A percentile compares a stretch with the other conserved stretches of the same genome.
phyloP scores from a whole-genome alignment of 2,329 filamentous ascomycete species.

The Sporothrix phasma region DNA sequence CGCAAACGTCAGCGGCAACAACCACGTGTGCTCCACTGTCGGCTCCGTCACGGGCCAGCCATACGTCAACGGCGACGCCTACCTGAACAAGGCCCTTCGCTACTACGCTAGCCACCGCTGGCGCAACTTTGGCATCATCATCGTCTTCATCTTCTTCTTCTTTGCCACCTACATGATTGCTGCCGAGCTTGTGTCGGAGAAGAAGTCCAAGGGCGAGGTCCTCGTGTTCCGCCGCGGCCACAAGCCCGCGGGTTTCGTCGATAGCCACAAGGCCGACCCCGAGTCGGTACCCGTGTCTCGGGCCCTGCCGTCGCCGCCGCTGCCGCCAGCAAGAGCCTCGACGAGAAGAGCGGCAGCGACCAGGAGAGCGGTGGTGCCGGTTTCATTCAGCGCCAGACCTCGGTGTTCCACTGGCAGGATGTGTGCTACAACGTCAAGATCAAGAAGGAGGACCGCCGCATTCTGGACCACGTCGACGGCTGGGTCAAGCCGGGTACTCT shows the following conservation, averaged over 20 bases:
- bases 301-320: slow-evolving; percentile 27
- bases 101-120: slow-evolving; percentile 54
- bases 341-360: slow-evolving; percentile 7
- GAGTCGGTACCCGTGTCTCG: slow-evolving; percentile 43
- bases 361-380: slow-evolving; percentile 31
- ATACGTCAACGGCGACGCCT: slow-evolving; percentile 48
- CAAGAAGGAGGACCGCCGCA: slow-evolving; percentile 63
- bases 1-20: slow-evolving; percentile 25
- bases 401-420: slow-evolving; percentile 81
- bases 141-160: slow-evolving; percentile 56
- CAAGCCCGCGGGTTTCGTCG: slow-evolving; percentile 46
- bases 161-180: slow-evolving; percentile 51
- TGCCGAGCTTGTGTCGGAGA: slow-evolving; percentile 54
- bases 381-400: slow-evolving; percentile 49
- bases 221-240: slow-evolving; percentile 65
- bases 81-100: slow-evolving; percentile 41
- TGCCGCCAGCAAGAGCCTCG: not conserved
- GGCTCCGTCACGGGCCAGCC: slow-evolving; percentile 46
- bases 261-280: slow-evolving; percentile 53
- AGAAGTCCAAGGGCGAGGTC: slow-evolving; percentile 67
- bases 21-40: slow-evolving; percentile 48
- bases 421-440: slow-evolving; percentile 72
- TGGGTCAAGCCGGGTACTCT: slow-evolving; percentile 90
- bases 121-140: slow-evolving; percentile 61
- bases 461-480: slow-evolving; percentile 81